Evolutionary conservation across 2,329 filamentous ascomycete genomes (phyloP), one percentile per base, ranked within the genome.

Genomic region (Ascochyta viciae-villosae): DNA sequence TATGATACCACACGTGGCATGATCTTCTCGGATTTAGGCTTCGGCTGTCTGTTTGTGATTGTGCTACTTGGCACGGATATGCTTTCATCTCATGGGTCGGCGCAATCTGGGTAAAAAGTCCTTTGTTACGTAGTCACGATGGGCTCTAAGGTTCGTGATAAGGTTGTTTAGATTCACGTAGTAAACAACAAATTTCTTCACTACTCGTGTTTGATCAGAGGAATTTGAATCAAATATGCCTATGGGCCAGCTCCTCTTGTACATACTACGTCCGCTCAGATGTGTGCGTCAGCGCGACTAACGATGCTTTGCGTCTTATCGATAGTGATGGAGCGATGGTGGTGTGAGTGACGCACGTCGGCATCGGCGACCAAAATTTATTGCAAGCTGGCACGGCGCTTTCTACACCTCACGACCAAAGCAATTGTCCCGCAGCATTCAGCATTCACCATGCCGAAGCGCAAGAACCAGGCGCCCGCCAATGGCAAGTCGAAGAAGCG

Each of bases 401-500:
- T 19, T 45, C 43, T 23, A 23, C 24, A 43, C 26, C 15, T 43
- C 22, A 42, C 37, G 16, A 33, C 40, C 33, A 16, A 12, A 9
- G 10, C 37, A 29, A 43, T 35, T 39, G 38, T 15, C 15, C 10
- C 16, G 6, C 15, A 12, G 27, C 34, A 38, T 4, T 19, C 15
- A 12, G 27, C 34, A 38, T 4, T 19, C 42, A 41, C 35, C n/a
- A 68, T 68, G 66, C 49, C 59, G 5, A 81, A 81, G 70, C 77
- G 79, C 57, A 81, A 81, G 64, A 77, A 74, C 40, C 74, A 77
- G 24, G 65, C 72, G 24, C 57, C 65, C 46, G 57, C 60, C 34
- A 76, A 76, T 67, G 73, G 75, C 63, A 71, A 71, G 57, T 65
- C 66, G 45, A 80, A 80, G 65, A 79, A 80, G 63, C 73, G 74